Conservation (phyloP, 495 filamentous ascomycete species). For the Lineolata rhizophorae region DNA sequence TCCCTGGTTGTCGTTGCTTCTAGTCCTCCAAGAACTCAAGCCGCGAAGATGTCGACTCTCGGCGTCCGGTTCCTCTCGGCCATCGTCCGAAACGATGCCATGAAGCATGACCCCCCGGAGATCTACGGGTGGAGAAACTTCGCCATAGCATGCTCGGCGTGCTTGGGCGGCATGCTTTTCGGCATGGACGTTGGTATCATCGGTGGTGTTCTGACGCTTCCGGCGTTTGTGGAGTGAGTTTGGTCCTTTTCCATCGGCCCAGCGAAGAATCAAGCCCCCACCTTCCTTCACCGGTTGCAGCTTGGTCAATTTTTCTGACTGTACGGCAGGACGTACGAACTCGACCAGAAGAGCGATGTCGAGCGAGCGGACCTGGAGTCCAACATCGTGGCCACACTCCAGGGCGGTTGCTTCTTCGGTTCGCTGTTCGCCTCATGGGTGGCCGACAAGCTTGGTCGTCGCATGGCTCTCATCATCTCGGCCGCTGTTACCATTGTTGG, state of each 20-base stretch:
- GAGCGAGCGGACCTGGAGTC: constrained; percentile 21
- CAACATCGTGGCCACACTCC: constrained; percentile 45
- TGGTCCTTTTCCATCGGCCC: no score
- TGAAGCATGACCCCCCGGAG: constrained; percentile 34
- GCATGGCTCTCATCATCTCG: constrained; percentile 7
- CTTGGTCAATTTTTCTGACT: no score
- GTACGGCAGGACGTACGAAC: constrained; percentile 26
- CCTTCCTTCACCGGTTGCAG: no score
- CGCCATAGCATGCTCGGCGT: constrained; percentile 44
- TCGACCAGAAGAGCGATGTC: constrained; percentile 11
- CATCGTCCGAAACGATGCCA: background rate
- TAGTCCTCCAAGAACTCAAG: no score
- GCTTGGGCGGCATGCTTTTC: constrained; percentile 59
- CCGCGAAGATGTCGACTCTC: no score
- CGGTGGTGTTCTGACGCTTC: constrained; percentile 35
- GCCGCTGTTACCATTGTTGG: constrained; percentile 21
- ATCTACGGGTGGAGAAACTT: constrained; percentile 66
- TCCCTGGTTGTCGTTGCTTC: no score
- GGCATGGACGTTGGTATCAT: constrained; percentile 45
- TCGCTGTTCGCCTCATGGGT: constrained; percentile 22
- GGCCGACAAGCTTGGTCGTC: constrained; percentile 11
- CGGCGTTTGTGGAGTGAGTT: constrained; percentile 22
- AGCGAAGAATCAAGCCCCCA: no score
- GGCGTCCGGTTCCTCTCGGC: background rate
- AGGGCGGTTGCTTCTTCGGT: constrained; percentile 42